Evolutionary conservation across 495 filamentous ascomycete genomes (phyloP).

Genomic region (Daldinia bambusicola): DNA sequence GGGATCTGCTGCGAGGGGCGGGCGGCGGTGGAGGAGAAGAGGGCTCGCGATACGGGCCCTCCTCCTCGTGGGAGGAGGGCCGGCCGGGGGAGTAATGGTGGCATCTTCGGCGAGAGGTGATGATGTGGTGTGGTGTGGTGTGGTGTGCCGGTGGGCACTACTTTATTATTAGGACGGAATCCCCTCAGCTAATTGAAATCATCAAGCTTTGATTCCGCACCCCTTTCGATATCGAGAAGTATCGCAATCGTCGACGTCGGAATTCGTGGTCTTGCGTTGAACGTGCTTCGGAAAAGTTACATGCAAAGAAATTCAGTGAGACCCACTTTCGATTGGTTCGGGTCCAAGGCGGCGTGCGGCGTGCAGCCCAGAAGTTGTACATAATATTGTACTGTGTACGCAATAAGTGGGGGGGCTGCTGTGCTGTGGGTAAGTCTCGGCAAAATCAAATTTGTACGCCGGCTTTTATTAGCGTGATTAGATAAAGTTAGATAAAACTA

Average conservation of each 20-base stretch:
- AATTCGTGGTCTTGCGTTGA: conserved; percentile 8
- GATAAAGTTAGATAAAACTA: not conserved
- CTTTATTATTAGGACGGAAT: not conserved
- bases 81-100: conserved; percentile 34
- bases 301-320: conserved; percentile 27
- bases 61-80: conserved; percentile 10
- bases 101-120: conserved; percentile 32
- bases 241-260: not conserved
- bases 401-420: not conserved
- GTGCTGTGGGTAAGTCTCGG: conserved; percentile 17
- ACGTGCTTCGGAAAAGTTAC: conserved; percentile 21
- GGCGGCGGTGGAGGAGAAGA: conserved; percentile 26
- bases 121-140: not conserved
- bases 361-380: not conserved
- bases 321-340: conserved; percentile 21
- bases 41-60: conserved; percentile 16
- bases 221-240: conserved; percentile 10
- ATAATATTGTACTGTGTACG: too few species aligned
- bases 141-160: conserved; percentile 30
- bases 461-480: conserved; percentile 1
- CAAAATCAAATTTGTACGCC: not conserved
- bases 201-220: not conserved
- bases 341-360: not conserved
- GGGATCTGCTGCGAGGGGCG: conserved; percentile 43
- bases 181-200: conserved; percentile 5